phyloP scores from a whole-genome alignment of 2,329 filamentous ascomycete species.

The Domatiomyces globalis region DNA sequence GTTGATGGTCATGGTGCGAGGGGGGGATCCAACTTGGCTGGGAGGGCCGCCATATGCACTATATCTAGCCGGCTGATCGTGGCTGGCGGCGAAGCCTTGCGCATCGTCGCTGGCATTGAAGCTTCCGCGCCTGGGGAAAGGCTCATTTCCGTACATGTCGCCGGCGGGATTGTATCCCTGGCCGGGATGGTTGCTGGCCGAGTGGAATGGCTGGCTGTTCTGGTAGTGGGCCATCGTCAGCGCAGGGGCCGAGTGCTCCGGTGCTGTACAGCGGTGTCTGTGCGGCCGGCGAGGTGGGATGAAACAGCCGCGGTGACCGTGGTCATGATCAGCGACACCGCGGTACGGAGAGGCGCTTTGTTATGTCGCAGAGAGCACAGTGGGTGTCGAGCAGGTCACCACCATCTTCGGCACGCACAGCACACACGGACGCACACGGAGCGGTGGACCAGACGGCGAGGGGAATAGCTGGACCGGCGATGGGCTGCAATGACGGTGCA shows the following conservation, averaged over 20 bases:
- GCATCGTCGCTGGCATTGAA: constrained; percentile 65
- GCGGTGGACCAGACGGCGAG: neutral
- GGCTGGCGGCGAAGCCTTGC: constrained; percentile 31
- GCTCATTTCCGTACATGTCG: constrained; percentile 24
- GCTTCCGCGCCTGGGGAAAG: constrained; percentile 47
- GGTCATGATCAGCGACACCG: neutral
- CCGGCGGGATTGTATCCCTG: constrained; percentile 29
- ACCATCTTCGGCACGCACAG: neutral
- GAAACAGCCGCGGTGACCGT: neutral
- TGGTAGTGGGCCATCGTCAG: constrained; percentile 42
- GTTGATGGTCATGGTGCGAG: constrained; percentile 13
- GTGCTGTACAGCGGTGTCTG: neutral
- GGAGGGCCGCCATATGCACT: constrained; percentile 3
- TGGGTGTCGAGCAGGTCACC: neutral
- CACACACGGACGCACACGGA: neutral
- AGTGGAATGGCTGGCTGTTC: constrained; percentile 37
- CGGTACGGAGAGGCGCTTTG: neutral
- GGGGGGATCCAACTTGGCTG: neutral
- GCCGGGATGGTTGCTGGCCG: constrained; percentile 22
- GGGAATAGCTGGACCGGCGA: neutral
- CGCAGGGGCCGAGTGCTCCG: neutral
- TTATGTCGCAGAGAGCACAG: neutral
- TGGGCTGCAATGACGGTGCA: neutral
- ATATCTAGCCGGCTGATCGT: constrained; percentile 8
- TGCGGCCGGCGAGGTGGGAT: no score